phyloP scores from a whole-genome alignment of 495 filamentous ascomycete genomes.

The Tuber melanosporum region DNA sequence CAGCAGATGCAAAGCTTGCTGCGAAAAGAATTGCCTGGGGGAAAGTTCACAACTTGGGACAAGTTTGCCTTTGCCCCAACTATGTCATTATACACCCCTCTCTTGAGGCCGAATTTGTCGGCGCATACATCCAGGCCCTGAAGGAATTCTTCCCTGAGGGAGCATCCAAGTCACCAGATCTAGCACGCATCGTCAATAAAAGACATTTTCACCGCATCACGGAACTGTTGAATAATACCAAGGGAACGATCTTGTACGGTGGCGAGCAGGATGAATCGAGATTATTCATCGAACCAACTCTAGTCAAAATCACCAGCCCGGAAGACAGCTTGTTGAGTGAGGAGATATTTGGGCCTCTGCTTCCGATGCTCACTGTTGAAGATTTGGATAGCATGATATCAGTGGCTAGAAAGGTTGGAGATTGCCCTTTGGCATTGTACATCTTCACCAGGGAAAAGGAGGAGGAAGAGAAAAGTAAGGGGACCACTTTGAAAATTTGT shows the following conservation, averaged over 20 bases:
- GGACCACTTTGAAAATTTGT: background rate
- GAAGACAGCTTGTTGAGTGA: slow-evolving; percentile 66
- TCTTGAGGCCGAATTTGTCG: slow-evolving; percentile 64
- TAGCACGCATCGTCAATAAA: slow-evolving; percentile 69
- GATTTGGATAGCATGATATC: slow-evolving; percentile 73
- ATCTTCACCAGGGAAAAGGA: slow-evolving; percentile 77
- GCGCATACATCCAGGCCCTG: slow-evolving; percentile 50
- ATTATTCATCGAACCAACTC: slow-evolving; percentile 78
- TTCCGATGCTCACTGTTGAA: slow-evolving; percentile 68
- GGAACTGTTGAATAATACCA: slow-evolving; percentile 73
- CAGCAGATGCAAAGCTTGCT: slow-evolving; percentile 70
- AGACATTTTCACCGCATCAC: slow-evolving; percentile 75
- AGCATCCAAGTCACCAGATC: slow-evolving; percentile 62
- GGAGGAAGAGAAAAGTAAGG: slow-evolving; percentile 52
- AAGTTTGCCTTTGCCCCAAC: slow-evolving; percentile 79
- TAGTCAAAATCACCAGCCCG: slow-evolving; percentile 51
- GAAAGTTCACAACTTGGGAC: slow-evolving; percentile 79
- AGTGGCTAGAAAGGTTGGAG: slow-evolving; percentile 61
- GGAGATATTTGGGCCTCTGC: slow-evolving; percentile 85
- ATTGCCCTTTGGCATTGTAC: slow-evolving; percentile 73
- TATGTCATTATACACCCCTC: slow-evolving; percentile 76
- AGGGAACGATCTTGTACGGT: slow-evolving; percentile 61
- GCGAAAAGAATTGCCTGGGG: slow-evolving; percentile 79
- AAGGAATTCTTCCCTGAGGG: slow-evolving; percentile 78
- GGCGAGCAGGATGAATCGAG: slow-evolving; percentile 46